These are phyloP conservation scores for Myriangium duriaei DNA, from an alignment of 2,329 filamentous ascomycete species.

Conservation along the genomic window DNA sequence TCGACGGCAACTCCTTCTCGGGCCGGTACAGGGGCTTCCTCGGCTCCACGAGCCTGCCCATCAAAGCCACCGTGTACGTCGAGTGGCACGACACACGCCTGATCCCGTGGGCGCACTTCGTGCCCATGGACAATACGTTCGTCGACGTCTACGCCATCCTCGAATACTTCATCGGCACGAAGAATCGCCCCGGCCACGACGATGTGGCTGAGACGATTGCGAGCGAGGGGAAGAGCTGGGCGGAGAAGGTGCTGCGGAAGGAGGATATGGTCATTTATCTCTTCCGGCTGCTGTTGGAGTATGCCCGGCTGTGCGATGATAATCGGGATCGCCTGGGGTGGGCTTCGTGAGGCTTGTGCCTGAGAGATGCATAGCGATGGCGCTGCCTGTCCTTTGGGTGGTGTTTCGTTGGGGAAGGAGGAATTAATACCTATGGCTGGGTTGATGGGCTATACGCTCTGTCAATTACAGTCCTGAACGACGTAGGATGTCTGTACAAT, in stretches of 20 bases:
- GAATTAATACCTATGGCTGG: no score
- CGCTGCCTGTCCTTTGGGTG: no score
- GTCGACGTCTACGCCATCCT: conserved; percentile 60
- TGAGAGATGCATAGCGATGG: no score
- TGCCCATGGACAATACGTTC: conserved; percentile 65
- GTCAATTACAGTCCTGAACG: no score
- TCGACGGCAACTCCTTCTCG: conserved; percentile 51
- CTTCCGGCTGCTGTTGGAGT: conserved; percentile 42
- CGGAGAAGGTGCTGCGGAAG: conserved; percentile 51
- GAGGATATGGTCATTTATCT: conserved; percentile 67
- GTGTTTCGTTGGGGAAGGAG: no score
- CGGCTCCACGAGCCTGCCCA: conserved; percentile 53
- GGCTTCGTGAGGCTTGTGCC: no score
- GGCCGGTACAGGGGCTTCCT: conserved; percentile 43
- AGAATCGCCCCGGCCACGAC: conserved; percentile 34
- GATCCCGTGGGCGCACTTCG: conserved; percentile 67
- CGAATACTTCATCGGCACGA: conserved; percentile 55
- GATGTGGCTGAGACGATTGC: conserved; percentile 52
- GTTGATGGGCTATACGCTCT: no score
- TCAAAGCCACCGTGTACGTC: conserved; percentile 66
- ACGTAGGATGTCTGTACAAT: no score
- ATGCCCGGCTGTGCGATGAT: conserved; percentile 31
- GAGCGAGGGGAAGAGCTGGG: conserved; percentile 53
- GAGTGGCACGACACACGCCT: conserved; percentile 67
- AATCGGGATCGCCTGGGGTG: conserved; percentile 28